Conservation (phyloP, 1,284 basidiomycete species). For the Hymenochaete sp. region DNA sequence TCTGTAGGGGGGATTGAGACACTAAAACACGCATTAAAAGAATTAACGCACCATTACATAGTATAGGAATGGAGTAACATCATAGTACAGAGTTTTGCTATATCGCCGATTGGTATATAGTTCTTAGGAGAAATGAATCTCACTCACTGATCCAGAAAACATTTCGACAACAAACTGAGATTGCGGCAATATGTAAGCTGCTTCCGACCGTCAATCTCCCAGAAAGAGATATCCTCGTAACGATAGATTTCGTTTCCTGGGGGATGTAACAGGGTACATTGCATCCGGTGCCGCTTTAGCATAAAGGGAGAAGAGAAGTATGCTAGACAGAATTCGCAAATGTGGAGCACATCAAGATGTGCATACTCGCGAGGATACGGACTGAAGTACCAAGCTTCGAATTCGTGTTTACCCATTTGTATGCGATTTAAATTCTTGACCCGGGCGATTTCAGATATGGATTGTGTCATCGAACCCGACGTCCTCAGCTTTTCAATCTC, state of each 20-base stretch:
- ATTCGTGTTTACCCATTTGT: conserved; percentile 93
- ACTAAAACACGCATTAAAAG: conserved; percentile 11
- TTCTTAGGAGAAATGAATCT: conserved; percentile 17
- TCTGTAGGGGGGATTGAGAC: conserved; percentile 33
- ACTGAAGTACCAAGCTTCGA: conserved; percentile 99
- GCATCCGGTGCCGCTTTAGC: conserved; percentile 82
- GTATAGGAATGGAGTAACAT: conserved; percentile 99
- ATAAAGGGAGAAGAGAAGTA: conserved; percentile 86
- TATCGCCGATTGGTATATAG: conserved; percentile 23
- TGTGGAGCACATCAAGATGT: conserved; percentile 88
- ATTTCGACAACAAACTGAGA: conserved; percentile 92
- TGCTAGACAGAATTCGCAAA: conserved; percentile 97
- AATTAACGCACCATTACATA: conserved; percentile 83
- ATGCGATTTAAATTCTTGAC: conserved; percentile 98
- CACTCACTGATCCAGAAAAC: conserved; percentile 92
- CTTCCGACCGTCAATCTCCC: conserved; percentile 95
- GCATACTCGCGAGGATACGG: conserved; percentile 98
- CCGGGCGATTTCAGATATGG: conserved; percentile 91
- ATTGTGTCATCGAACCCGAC: conserved; percentile 98
- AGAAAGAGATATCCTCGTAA: conserved; percentile 93
- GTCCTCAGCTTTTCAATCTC: conserved; percentile 98
- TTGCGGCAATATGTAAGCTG: conserved; percentile 98
- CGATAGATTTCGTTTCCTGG: conserved; percentile 99
- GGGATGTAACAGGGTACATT: conserved; percentile 91
- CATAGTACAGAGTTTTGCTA: conserved; percentile 98